phyloP scores from a whole-genome alignment of 495 filamentous ascomycete genomes.

The Penicillium pancosmium region DNA sequence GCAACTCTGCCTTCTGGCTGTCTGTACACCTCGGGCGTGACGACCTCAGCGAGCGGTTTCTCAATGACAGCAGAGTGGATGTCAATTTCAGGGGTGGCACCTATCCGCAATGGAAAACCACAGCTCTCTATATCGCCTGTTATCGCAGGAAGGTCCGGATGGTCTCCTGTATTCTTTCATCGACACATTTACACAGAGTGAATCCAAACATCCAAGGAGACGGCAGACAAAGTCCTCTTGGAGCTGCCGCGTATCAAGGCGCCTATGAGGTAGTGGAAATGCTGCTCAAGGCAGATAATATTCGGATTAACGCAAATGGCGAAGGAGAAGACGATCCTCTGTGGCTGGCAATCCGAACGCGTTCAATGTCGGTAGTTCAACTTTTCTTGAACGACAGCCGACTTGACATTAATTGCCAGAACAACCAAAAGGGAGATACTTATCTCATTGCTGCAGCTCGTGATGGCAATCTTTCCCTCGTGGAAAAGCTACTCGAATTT shows the following conservation, averaged over 20 bases:
- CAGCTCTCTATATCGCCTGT: slow-evolving; percentile 2
- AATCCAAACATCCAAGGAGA: slow-evolving; percentile 9
- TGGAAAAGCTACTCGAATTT: slow-evolving; percentile 1
- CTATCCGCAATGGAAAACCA: not conserved
- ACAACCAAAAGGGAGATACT: slow-evolving; percentile 10
- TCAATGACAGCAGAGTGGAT: slow-evolving; percentile 6
- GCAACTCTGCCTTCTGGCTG: slow-evolving; percentile 8
- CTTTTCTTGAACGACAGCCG: slow-evolving; percentile 9
- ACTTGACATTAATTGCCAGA: slow-evolving; percentile 17
- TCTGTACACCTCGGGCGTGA: slow-evolving; percentile 5
- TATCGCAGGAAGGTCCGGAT: not conserved
- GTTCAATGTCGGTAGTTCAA: slow-evolving; percentile 5
- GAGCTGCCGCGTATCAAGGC: slow-evolving; percentile 5
- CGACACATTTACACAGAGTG: slow-evolving; percentile 8
- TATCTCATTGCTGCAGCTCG: slow-evolving; percentile 14
- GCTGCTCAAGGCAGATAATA: slow-evolving; percentile 5
- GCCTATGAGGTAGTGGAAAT: slow-evolving; percentile 5
- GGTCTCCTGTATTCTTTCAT: slow-evolving; percentile 8
- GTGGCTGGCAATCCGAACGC: slow-evolving; percentile 11
- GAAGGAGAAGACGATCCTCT: slow-evolving; percentile 13
- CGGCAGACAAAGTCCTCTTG: slow-evolving; percentile 7
- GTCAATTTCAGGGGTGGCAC: slow-evolving; percentile 7
- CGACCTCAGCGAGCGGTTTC: slow-evolving; percentile 9
- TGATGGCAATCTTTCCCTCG: not conserved
- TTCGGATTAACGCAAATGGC: slow-evolving; percentile 10